Evolutionary conservation across 495 filamentous ascomycete species (phyloP), one percentile per base, ranked within the genome.

Genomic region (Aspergillus campestris): DNA sequence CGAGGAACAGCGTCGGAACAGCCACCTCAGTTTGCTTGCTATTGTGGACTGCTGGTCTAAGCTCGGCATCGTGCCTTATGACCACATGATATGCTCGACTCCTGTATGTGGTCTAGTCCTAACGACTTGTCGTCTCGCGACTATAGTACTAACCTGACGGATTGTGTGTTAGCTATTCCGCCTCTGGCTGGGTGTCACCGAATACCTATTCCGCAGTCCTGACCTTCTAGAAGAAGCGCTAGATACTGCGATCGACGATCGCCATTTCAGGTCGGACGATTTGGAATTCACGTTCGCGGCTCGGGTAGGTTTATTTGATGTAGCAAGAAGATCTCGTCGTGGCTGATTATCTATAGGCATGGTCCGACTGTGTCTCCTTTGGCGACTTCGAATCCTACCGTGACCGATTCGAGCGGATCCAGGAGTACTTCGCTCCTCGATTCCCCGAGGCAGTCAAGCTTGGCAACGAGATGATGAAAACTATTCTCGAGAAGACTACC

Each of bases 11-110:
- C 71, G 83, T 13, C 87, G 84, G 24, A 98, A 98, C 65, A 96
- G 88, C 56, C 92, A 98, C 62, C 71, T 98, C 29, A 86, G 80
- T 65, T 76, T 98, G 39, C 77, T 98, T 32, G 94, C 91, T n/a
- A 98, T 98, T 79, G 92, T 97, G 27, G 92, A 98, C 67, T 97
- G 89, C 65, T 98, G 92, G 92, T 90, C 82, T 64, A 85, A 85
- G 47, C 73, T 95, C 10, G 86, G 82, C 30, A 98, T 95, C 50
- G 85, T 92, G 30, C 92, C 92, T 1, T 98, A 97, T 62, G 90
- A 97, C 64, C 92, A 98, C 70, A 96, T 97, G 89, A 95, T 98
- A 53, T 98, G 92, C 68, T 94, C 87, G 9, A 98, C 92, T 10
- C 92, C 92, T 42, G 82, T 84, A 61, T 62, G 77, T 69, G 13